Evolutionary conservation across 2,329 filamentous ascomycete genomes (phyloP), one percentile per base, ranked within the genome.

Genomic region (Ambrosiella cleistominuta): DNA sequence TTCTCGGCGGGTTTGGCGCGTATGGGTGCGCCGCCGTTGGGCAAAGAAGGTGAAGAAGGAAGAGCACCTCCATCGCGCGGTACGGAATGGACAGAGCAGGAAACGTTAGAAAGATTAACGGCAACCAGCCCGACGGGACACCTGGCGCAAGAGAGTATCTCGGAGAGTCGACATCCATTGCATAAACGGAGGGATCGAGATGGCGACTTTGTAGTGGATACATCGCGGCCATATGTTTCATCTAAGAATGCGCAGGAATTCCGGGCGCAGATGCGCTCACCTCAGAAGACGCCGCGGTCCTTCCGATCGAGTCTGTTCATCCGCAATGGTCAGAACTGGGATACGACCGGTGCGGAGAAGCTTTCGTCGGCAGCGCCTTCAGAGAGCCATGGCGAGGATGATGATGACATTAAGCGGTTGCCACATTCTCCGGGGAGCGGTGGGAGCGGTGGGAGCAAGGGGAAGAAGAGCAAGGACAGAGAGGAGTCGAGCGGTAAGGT

Each of bases 21-120:
- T 8, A 51, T 60, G 40, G 56, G 56, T 17, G 49, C 51, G 12
- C 42, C 55, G 5, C 49, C 27, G 5, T 59, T 82, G 62, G 50
- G 45, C 12, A 72, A 71, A 62, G 74, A 81, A 56, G 70, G 71
- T 57, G 77, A 82, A 55, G 77, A 82, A 55, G 69, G 72, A 56
- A 80, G 75, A 54, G 70, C 80, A 27, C 85, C 86, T 6, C 75
- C 80, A 8, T 95, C 88, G 17, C 79, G 87, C 66, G 88, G 86
- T 49, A 93, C 88, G 27, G 86, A 90, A 67, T 80, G 83, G 66
- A 91, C 86, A 17, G 86, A 90, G 63, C 81, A 80, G 59, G 83
- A 86, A 61, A 77, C 80, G 6, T 77, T 80, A 52, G 86, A 89
- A 65, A 78, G 82, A 64, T 75, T 81, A 61, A 88, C 85, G 0